These are phyloP conservation scores for Ceratobasidium sp. DNA, from an alignment of 1,284 basidiomycete genomes.

Conservation along the genomic window DNA sequence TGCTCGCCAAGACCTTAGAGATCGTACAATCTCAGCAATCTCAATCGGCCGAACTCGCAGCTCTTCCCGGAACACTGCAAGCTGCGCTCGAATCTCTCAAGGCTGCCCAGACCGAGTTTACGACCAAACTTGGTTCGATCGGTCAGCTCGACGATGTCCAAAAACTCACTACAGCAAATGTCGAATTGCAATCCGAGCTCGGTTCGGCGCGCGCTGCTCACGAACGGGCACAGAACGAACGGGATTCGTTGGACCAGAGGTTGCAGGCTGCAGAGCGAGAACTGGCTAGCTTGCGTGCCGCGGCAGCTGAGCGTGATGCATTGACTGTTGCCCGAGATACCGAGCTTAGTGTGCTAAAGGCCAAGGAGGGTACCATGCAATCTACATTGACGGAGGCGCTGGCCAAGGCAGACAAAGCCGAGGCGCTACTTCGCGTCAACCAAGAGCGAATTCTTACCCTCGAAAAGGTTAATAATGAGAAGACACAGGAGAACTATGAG, in stretches of 20 bases:
- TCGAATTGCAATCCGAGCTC: slow-evolving; percentile 71
- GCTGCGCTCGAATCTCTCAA: slow-evolving; percentile 64
- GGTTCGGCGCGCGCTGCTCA: slow-evolving; percentile 76
- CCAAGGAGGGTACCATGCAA: slow-evolving; percentile 68
- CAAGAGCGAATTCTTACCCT: slow-evolving; percentile 66
- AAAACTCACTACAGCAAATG: slow-evolving; percentile 59
- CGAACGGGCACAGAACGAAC: slow-evolving; percentile 80
- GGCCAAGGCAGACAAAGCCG: slow-evolving; percentile 70
- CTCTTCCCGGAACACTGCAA: slow-evolving; percentile 65
- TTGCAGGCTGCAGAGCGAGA: slow-evolving; percentile 66
- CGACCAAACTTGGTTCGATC: slow-evolving; percentile 54
- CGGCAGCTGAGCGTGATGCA: slow-evolving; percentile 58
- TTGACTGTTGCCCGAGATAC: slow-evolving; percentile 52
- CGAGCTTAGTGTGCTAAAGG: slow-evolving; percentile 59
- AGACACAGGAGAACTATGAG: slow-evolving; percentile 60
- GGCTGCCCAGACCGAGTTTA: slow-evolving; percentile 65
- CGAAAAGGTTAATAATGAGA: slow-evolving; percentile 65
- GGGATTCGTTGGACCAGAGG: slow-evolving; percentile 71
- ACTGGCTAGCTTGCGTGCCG: slow-evolving; percentile 62
- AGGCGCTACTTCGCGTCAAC: slow-evolving; percentile 65
- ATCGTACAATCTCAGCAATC: slow-evolving; percentile 60
- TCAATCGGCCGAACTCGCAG: slow-evolving; percentile 60
- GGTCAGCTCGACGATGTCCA: slow-evolving; percentile 71
- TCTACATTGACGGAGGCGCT: slow-evolving; percentile 72
- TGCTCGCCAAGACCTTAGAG: slow-evolving; percentile 35